Percentiles rank a stretch among this genome's conserved stretches.
Evolutionary conservation across 1,139 yeast species (phyloP).

Genomic region (Saccharomyces hybrid): DNA sequence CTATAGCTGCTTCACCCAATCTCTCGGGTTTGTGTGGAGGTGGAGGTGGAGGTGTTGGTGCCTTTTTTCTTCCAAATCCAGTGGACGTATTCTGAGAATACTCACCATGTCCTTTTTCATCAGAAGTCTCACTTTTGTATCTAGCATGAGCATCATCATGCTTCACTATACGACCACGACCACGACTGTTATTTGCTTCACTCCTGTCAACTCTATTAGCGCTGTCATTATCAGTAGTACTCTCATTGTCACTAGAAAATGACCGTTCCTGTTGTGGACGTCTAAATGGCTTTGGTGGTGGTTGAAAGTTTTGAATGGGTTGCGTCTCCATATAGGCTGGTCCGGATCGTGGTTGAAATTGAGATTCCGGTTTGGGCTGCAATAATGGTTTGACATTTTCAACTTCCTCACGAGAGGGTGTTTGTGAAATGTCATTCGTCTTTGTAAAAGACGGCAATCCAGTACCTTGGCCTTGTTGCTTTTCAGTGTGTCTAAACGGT

Average conservation of each 20-base stretch:
- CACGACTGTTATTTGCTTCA: neutral
- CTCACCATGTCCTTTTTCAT: neutral
- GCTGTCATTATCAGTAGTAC: too few relatives aligned
- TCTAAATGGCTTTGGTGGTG: conserved; percentile 20
- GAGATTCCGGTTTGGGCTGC: neutral
- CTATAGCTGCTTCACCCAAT: neutral
- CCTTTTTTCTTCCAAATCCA: neutral
- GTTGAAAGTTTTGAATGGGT: conserved; percentile 10
- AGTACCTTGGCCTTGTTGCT: neutral
- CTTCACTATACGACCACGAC: neutral
- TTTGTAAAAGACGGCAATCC: neutral
- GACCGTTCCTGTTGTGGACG: neutral
- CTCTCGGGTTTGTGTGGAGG: conserved; percentile 2
- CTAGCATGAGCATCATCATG: neutral
- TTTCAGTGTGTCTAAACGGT: conserved; percentile 19
- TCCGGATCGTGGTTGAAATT: neutral
- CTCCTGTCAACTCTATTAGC: neutral
- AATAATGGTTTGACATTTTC: neutral
- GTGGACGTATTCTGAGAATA: too few relatives aligned
- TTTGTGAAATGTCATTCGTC: neutral
- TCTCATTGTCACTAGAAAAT: neutral
- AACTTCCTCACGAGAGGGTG: neutral
- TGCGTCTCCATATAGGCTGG: neutral
- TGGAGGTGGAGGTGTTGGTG: neutral
- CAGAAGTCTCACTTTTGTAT: neutral